Percentiles rank a stretch among this genome's conserved stretches.
phyloP scores from a whole-genome alignment of 2,329 filamentous ascomycete genomes.

The Talaromyces piceae region DNA sequence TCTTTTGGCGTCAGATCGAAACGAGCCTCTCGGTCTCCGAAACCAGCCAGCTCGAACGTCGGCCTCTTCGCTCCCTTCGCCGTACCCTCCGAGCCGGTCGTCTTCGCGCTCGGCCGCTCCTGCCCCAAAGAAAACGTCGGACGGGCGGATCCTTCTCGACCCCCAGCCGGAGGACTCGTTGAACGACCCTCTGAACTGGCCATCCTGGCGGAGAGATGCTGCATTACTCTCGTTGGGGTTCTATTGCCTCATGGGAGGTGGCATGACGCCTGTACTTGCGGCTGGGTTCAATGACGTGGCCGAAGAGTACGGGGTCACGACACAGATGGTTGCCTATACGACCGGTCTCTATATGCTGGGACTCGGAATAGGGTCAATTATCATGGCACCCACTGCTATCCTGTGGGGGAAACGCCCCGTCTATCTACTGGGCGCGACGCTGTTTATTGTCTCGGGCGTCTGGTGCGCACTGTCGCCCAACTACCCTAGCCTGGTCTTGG shows the following conservation, averaged over 20 bases:
- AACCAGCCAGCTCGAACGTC: slow-evolving; percentile 56
- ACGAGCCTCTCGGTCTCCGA: slow-evolving; percentile 55
- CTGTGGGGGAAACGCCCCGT: slow-evolving; percentile 85
- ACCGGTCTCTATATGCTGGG: slow-evolving; percentile 95
- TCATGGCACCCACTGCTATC: slow-evolving; percentile 86
- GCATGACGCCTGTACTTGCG: slow-evolving; percentile 82
- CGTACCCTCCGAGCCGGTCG: slow-evolving; percentile 33
- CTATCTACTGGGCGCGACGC: slow-evolving; percentile 66
- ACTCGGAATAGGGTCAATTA: slow-evolving; percentile 71
- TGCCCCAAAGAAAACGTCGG: slow-evolving; percentile 64
- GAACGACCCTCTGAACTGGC: slow-evolving; percentile 94
- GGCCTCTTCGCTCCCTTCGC: slow-evolving; percentile 46
- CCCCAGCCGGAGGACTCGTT: slow-evolving; percentile 85
- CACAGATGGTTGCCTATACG: slow-evolving; percentile 71
- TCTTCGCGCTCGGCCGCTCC: slow-evolving; percentile 27
- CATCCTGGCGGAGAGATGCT: slow-evolving; percentile 67
- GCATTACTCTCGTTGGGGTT: slow-evolving; percentile 78
- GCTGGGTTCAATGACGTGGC: slow-evolving; percentile 84
- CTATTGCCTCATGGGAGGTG: slow-evolving; percentile 88
- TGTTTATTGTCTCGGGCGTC: slow-evolving; percentile 69
- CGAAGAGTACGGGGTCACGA: slow-evolving; percentile 55
- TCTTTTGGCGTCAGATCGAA: slow-evolving; percentile 52
- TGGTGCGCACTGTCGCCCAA: slow-evolving; percentile 84
- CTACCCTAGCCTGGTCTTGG: slow-evolving; percentile 71
- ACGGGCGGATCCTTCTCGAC: slow-evolving; percentile 78